These are phyloP conservation scores for Curvularia eragrostidis DNA, from an alignment of 2,329 filamentous ascomycete genomes.

Conservation along the genomic window DNA sequence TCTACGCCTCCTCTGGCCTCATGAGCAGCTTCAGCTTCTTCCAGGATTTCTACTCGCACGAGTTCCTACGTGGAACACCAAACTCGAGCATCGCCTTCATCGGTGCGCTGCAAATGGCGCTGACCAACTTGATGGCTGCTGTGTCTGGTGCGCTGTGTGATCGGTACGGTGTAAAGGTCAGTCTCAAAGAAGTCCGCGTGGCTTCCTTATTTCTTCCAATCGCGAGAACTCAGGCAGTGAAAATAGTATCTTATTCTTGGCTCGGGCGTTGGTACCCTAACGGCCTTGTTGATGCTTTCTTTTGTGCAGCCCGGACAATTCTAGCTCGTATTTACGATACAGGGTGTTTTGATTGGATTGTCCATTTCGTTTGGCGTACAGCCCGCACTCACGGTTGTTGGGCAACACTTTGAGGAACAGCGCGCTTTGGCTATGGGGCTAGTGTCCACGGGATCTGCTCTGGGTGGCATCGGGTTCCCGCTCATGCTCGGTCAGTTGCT, in stretches of 20 bases:
- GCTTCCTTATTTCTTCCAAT: too few species aligned
- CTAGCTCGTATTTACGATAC: conserved; percentile 56
- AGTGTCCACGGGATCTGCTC: conserved; percentile 50
- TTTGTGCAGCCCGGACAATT: conserved; percentile 29
- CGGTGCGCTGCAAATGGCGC: conserved; percentile 51
- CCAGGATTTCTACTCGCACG: conserved; percentile 52
- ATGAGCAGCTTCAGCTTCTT: conserved; percentile 55
- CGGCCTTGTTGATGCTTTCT: conserved; percentile 35
- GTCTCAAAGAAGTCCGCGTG: conserved; percentile 27
- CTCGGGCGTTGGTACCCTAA: conserved; percentile 31
- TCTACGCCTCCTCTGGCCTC: conserved; percentile 52
- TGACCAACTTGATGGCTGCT: conserved; percentile 62
- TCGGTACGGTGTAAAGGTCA: conserved; percentile 62
- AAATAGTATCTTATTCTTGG: conserved; percentile 39
- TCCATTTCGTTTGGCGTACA: conserved; percentile 53
- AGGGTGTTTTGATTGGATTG: conserved; percentile 55
- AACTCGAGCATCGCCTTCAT: conserved; percentile 53
- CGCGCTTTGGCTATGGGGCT: conserved; percentile 54
- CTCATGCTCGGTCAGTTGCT: conserved; percentile 63
- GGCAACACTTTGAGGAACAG: conserved; percentile 55
- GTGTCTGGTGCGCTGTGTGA: conserved; percentile 70
- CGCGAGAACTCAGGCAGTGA: background rate
- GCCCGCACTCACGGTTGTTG: conserved; percentile 50
- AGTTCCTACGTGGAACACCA: conserved; percentile 43
- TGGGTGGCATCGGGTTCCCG: conserved; percentile 63